Conservation (phyloP, 169 alveolate species). For the Toxoplasma gondii region DNA sequence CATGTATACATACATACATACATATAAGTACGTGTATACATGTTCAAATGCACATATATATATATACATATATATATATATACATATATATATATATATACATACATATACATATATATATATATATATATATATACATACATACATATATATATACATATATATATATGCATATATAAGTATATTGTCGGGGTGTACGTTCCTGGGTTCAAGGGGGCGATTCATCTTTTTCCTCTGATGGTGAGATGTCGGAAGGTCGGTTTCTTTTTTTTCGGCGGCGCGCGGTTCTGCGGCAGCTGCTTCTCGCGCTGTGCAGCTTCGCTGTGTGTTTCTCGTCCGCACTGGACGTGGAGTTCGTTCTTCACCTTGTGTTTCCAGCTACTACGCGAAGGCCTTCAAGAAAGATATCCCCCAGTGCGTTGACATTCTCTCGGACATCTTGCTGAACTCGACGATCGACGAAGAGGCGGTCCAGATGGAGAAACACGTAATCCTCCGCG, state of each 20-base stretch:
- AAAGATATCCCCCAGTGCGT: slow-evolving; percentile 73
- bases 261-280: too few species aligned
- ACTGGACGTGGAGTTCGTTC: too few species aligned
- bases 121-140: too few species aligned
- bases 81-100: not conserved
- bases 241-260: too few species aligned
- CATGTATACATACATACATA: not conserved
- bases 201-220: not conserved
- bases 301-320: too few species aligned
- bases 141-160: too few species aligned
- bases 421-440: slow-evolving; percentile 93
- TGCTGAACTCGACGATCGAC: slow-evolving; percentile 89
- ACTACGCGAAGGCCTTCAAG: slow-evolving; percentile 67
- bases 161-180: not conserved
- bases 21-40: not conserved
- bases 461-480: slow-evolving; percentile 89
- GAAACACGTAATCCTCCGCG: slow-evolving; percentile 93
- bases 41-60: not conserved
- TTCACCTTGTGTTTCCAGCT: slow-evolving; percentile 11
- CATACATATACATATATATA: not conserved
- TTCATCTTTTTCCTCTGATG: too few species aligned
- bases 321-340: too few species aligned
- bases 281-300: too few species aligned
- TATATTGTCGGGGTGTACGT: not conserved
- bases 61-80: not conserved